A percentile compares a stretch with the other conserved stretches of the same genome.
Evolutionary conservation across 2,329 filamentous ascomycete species (phyloP).

Genomic region (Alternaria viburni): DNA sequence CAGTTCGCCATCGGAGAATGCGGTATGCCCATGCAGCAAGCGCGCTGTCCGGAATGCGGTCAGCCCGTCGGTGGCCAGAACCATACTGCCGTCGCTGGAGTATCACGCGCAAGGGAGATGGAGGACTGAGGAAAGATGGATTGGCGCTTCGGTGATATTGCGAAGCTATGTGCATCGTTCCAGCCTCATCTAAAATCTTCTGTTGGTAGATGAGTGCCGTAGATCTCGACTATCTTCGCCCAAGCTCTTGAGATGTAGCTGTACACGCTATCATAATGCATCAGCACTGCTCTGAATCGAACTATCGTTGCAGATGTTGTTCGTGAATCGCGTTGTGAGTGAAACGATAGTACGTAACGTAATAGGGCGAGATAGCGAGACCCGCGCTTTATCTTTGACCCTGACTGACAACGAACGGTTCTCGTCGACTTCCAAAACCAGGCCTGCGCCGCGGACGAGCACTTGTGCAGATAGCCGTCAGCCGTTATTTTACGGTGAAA

Average conservation of each 20-base stretch:
- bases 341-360: neutral
- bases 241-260: neutral
- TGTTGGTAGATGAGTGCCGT: neutral
- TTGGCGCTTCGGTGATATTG: neutral
- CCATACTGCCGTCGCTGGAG: constrained; percentile 60
- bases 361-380: neutral
- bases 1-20: constrained; percentile 69
- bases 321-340: neutral
- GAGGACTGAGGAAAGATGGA: constrained; percentile 44
- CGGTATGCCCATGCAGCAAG: constrained; percentile 68
- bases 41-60: constrained; percentile 68
- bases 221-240: neutral
- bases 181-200: neutral
- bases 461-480: neutral
- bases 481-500: neutral
- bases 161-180: neutral
- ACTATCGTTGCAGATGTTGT: neutral
- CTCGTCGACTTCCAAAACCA: neutral
- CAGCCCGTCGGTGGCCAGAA: constrained; percentile 61
- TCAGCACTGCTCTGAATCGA: no score
- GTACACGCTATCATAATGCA: neutral
- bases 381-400: neutral
- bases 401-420: neutral
- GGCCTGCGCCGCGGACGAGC: neutral
- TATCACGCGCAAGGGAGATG: constrained; percentile 58